These are phyloP conservation scores for Trichophyton mentagrophytes DNA, from an alignment of 2,329 filamentous ascomycete genomes.

Conservation along the genomic window DNA sequence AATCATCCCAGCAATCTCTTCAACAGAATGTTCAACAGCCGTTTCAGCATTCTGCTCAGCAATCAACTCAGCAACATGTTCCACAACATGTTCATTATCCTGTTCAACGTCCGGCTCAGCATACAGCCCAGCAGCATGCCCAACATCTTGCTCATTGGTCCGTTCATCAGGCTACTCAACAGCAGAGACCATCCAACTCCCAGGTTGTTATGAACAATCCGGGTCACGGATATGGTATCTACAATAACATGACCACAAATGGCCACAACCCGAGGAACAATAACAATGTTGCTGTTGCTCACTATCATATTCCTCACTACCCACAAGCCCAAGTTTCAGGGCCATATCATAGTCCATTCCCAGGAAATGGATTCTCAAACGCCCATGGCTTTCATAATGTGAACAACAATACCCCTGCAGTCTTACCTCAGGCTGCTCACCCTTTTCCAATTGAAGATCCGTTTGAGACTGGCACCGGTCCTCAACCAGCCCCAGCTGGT, in stretches of 20 bases:
- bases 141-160: no score
- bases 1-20: background rate
- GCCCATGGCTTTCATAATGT: background rate
- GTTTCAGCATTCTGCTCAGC: background rate
- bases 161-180: background rate
- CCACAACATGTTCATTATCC: background rate
- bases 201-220: background rate
- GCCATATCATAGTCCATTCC: background rate
- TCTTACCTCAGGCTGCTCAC: background rate
- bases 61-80: background rate
- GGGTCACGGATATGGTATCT: background rate
- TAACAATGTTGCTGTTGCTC: background rate
- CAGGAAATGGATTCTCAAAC: background rate
- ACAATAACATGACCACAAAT: background rate
- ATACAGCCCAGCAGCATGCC: no score
- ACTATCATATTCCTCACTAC: background rate
- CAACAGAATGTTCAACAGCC: background rate
- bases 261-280: background rate
- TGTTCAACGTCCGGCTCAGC: no score
- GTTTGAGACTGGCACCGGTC: conserved; percentile 18
- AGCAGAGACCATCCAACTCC: background rate
- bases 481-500: conserved; percentile 14
- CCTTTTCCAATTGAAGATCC: conserved; percentile 17
- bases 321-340: background rate
- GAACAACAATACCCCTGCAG: background rate